Conservation (phyloP, 148 eudicot species). For the Rhododendron vialii region DNA sequence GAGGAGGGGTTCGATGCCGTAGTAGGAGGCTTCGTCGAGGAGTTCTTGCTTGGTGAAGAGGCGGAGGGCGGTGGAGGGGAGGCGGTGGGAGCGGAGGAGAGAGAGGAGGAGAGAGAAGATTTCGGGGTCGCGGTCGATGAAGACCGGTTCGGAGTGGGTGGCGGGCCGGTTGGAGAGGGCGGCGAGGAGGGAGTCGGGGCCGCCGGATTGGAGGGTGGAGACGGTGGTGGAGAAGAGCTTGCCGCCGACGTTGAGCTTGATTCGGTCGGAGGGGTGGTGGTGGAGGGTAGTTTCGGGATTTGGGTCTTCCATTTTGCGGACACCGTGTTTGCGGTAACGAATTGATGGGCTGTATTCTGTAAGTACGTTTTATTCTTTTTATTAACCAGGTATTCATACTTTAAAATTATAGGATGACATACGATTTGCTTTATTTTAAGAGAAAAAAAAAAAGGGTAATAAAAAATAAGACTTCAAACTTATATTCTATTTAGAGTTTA, state of each 20-base stretch:
- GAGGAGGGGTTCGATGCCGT: slow-evolving; percentile 42
- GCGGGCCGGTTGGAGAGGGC: slow-evolving; percentile 30
- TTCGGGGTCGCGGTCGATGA: slow-evolving; percentile 79
- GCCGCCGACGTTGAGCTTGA: slow-evolving; percentile 72
- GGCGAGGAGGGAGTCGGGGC: slow-evolving; percentile 54
- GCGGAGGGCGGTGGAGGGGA: slow-evolving; percentile 12
- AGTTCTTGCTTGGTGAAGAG: slow-evolving; percentile 34
- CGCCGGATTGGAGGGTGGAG: slow-evolving; percentile 49
- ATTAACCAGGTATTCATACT: too few relatives aligned
- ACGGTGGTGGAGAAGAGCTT: slow-evolving; percentile 57
- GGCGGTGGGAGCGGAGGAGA: slow-evolving; percentile 16
- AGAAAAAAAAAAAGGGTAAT: too few relatives aligned
- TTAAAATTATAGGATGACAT: too few relatives aligned
- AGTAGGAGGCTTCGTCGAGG: slow-evolving; percentile 46
- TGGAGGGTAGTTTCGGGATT: slow-evolving; percentile 10
- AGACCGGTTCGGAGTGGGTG: slow-evolving; percentile 7
- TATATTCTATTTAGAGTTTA: too few relatives aligned
- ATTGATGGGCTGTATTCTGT: neutral
- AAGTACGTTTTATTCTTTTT: too few relatives aligned
- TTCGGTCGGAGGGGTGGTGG: slow-evolving; percentile 17
- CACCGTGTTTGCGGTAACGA: neutral
- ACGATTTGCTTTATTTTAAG: too few relatives aligned
- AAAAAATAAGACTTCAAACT: too few relatives aligned
- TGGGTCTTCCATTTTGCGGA: slow-evolving; percentile 13
- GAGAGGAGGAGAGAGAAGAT: slow-evolving; percentile 52